A percentile compares a stretch with the other conserved stretches of the same genome.
Conservation (phyloP, 345 rosid species). For the Draba incana region DNA sequence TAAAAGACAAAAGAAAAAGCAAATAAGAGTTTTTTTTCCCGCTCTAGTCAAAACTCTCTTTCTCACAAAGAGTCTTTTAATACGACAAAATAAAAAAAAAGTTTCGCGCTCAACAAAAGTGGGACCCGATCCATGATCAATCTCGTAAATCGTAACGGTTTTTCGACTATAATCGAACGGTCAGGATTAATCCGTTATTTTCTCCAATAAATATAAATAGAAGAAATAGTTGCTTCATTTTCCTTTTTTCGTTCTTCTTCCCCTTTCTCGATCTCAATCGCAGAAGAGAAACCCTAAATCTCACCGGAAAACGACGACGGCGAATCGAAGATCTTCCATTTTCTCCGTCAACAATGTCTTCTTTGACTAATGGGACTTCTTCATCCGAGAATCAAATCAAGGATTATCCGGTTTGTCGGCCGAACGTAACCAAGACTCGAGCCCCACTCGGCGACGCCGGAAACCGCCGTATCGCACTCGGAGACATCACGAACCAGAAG, state of each 20-base stretch:
- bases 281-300: constrained; percentile 24
- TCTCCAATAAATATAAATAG: constrained; percentile 3
- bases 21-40: no score
- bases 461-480: constrained; percentile 35
- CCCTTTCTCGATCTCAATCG: not conserved
- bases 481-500: constrained; percentile 62
- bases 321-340: constrained; percentile 48
- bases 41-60: no score
- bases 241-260: not conserved
- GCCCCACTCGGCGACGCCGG: constrained; percentile 58
- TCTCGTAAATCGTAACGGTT: constrained; percentile 35
- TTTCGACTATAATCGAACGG: constrained; percentile 18
- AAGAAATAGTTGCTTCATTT: not conserved
- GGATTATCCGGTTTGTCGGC: constrained; percentile 38
- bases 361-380: constrained; percentile 53
- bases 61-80: no score
- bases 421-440: constrained; percentile 65
- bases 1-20: no score
- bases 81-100: no score
- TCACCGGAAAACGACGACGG: constrained; percentile 38
- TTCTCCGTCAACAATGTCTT: constrained; percentile 54
- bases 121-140: constrained; percentile 15
- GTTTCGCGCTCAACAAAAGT: constrained; percentile 21
- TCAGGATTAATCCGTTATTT: not conserved
- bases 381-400: constrained; percentile 53